A percentile compares a stretch with the other conserved stretches of the same genome.
These are phyloP conservation scores for Leucocoprinus leucothites DNA, from an alignment of 768 basidiomycete species.

Conservation along the genomic window DNA sequence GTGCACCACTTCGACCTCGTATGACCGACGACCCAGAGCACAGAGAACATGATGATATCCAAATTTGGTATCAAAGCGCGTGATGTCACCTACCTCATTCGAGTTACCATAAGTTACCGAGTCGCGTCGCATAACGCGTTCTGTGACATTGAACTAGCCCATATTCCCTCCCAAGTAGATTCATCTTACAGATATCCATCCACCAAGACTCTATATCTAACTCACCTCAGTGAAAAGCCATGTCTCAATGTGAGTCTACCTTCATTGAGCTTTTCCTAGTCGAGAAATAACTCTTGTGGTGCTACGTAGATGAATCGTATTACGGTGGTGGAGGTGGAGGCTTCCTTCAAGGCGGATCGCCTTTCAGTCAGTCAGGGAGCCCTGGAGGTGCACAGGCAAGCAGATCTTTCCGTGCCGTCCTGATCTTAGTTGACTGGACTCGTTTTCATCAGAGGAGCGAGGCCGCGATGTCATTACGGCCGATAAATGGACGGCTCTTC, in stretches of 20 bases:
- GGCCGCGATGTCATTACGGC: constrained; percentile 45
- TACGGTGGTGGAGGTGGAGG: constrained; percentile 51
- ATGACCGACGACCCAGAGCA: too few species aligned
- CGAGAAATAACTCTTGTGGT: not conserved
- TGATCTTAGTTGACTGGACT: not conserved
- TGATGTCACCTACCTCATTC: not conserved
- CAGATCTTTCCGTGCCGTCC: not conserved
- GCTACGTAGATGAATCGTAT: constrained; percentile 24
- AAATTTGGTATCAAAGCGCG: not conserved
- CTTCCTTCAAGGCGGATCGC: constrained; percentile 58
- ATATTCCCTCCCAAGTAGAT: not conserved
- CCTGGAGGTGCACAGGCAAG: constrained; percentile 53
- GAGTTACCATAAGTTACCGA: too few species aligned
- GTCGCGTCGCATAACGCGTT: constrained; percentile 4
- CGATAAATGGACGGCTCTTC: constrained; percentile 78
- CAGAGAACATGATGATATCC: too few species aligned
- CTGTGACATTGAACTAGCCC: not conserved
- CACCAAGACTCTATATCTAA: constrained; percentile 14
- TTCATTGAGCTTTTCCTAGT: not conserved
- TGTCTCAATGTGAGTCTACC: constrained; percentile 43
- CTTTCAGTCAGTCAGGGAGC: constrained; percentile 55
- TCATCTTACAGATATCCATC: not conserved
- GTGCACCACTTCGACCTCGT: too few species aligned
- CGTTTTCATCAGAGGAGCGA: constrained; percentile 29
- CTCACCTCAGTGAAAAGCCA: constrained; percentile 13